Base-by-base conservation (phyloP, 2,329 filamentous ascomycete genomes). In the Huntiella moniliformis region DNA sequence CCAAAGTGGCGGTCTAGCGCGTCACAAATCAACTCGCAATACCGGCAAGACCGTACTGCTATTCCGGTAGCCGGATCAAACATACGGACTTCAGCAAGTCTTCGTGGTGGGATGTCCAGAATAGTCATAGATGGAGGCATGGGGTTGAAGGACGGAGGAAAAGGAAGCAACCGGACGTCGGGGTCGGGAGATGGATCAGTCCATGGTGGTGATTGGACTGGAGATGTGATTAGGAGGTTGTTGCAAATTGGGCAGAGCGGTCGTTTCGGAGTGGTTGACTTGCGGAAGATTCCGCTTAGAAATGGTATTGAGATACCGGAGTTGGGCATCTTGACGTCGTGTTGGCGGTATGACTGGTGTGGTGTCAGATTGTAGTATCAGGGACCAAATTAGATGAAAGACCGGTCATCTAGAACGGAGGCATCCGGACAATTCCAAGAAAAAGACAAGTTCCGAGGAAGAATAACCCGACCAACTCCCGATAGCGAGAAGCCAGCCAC, bases 121-220 rank as follows among this genome's bases (percentile, higher is more conserved):
- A 49, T 31, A 44, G 46, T 49, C 47, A 49, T 49, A 28, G 47
- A 35, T n/a, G 47, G 47, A 13, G 47, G 47, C 39, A 46, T 49
- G 7, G 47, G 47, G 15, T 46, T 49, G 13, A 45, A 33, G 33
- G 38, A 36, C 8, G 47, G 47, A 5, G 44, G 40, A 16, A 49
- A 49, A 13, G 40, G 18, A 5, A 49, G 35, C 16, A 32, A 35
- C 3, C 44, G 44, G 4, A 32, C 31, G 3, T 40, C 35, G 2
- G 40, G 40, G n/a, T 49, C 47, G 13, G 46, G 44, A 32, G 44
- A 40, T 37, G 39, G 47, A 32, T 49, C 47, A 15, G 46, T 44
- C 47, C 47, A 49, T 46, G 15, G 47, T 31, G 10, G 40, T 44
- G 34, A 37, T 17, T 37, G 40, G 38, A 28, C 32, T 49, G 46